A percentile compares a stretch with the other conserved stretches of the same genome.
Evolutionary conservation across 2,329 filamentous ascomycete species (phyloP).

Genomic region (Raffaelea deltoideospora): DNA sequence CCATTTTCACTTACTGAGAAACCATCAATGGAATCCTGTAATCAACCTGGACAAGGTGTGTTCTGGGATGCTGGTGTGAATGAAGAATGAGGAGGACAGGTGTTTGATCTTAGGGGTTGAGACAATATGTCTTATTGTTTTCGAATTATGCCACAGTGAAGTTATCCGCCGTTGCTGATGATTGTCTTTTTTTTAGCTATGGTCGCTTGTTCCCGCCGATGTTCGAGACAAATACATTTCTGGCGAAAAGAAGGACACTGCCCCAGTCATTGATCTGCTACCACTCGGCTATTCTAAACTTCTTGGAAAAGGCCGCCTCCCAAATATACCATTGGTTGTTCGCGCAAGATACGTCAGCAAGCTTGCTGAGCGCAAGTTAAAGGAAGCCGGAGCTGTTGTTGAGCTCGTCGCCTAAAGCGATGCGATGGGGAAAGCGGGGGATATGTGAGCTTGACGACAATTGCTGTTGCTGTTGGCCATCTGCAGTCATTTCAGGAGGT

Average conservation of each 20-base stretch:
- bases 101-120: no score
- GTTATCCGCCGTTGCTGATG: background rate
- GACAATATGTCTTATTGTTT: no score
- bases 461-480: no score
- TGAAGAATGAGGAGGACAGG: background rate
- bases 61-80: no score
- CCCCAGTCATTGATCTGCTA: conserved; percentile 95
- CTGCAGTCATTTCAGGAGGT: no score
- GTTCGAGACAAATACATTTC: conserved; percentile 81
- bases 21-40: conserved; percentile 96
- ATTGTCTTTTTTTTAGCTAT: conserved; percentile 45
- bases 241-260: conserved; percentile 71
- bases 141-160: no score
- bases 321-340: conserved; percentile 84
- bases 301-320: conserved; percentile 93
- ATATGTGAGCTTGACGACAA: no score
- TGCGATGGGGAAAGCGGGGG: no score
- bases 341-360: conserved; percentile 90
- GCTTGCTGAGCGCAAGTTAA: conserved; percentile 98
- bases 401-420: conserved; percentile 90
- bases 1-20: conserved; percentile 91
- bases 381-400: conserved; percentile 87
- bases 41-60: conserved; percentile 95
- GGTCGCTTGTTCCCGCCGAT: conserved; percentile 86
- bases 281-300: conserved; percentile 97